Conservation (phyloP, 345 rosid genomes). For the Populus deltoides region DNA sequence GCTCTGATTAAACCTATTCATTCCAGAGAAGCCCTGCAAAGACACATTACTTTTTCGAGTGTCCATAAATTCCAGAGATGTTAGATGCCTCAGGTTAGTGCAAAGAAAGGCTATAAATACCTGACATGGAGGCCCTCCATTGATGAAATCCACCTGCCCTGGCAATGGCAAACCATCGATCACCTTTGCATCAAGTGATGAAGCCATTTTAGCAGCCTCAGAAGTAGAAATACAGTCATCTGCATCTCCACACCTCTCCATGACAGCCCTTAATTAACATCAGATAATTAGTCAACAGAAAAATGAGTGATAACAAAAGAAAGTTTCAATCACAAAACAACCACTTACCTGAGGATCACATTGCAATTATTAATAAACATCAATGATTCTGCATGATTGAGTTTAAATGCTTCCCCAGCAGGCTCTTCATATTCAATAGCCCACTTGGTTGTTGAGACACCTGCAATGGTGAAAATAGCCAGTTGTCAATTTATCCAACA, state of each 20-base stretch:
- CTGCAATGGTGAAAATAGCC: conserved; percentile 28
- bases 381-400: conserved; percentile 63
- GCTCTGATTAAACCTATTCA: conserved; percentile 77
- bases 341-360: conserved; percentile 63
- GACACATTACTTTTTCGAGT: not conserved
- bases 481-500: not conserved
- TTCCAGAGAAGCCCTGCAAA: conserved; percentile 83
- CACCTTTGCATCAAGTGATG: conserved; percentile 39
- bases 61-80: not conserved
- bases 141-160: conserved; percentile 88
- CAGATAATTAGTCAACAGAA: not conserved
- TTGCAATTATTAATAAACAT: conserved; percentile 78
- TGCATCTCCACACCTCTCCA: conserved; percentile 69
- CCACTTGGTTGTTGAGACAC: conserved; percentile 70
- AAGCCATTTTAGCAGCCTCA: conserved; percentile 58
- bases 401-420: conserved; percentile 77
- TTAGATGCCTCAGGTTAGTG: not conserved
- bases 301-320: not conserved
- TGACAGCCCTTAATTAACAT: conserved; percentile 56
- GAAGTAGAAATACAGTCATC: conserved; percentile 79
- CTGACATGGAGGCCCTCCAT: conserved; percentile 98
- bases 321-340: not conserved
- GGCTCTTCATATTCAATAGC: conserved; percentile 92
- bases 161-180: conserved; percentile 40
- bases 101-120: conserved; percentile 23